phyloP scores from a whole-genome alignment of 495 filamentous ascomycete species.

The Entonaema liquescens region DNA sequence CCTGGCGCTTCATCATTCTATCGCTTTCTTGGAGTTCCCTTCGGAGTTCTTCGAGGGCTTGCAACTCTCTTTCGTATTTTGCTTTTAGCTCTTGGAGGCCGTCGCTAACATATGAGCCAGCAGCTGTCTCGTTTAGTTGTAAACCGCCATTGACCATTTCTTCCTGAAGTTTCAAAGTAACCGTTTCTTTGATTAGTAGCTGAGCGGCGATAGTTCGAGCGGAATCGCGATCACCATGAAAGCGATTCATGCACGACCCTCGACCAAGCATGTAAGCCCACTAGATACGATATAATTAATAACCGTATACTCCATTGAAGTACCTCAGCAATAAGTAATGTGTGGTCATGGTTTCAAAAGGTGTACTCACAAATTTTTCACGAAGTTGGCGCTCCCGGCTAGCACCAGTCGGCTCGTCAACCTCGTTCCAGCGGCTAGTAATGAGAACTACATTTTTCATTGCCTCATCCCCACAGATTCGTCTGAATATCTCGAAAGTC shows the following conservation, averaged over 20 bases:
- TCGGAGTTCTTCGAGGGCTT: not conserved
- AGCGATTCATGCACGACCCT: slow-evolving; percentile 3
- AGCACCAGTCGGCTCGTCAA: not conserved
- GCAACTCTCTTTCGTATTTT: slow-evolving; percentile 2
- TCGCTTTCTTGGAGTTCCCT: not conserved
- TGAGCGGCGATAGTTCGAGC: not conserved
- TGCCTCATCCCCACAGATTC: slow-evolving; percentile 51
- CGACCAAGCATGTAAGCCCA: slow-evolving; percentile 5
- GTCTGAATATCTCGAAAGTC: slow-evolving; percentile 54
- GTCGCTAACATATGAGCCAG: slow-evolving; percentile 9
- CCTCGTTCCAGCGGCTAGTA: slow-evolving; percentile 55
- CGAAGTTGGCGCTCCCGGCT: slow-evolving; percentile 39
- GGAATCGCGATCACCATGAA: not conserved
- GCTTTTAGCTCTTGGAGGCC: not conserved
- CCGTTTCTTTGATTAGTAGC: slow-evolving; percentile 4
- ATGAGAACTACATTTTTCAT: slow-evolving; percentile 52
- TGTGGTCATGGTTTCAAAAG: not conserved
- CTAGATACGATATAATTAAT: not conserved
- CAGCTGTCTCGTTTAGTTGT: slow-evolving; percentile 46
- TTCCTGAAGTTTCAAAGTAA: slow-evolving; percentile 48
- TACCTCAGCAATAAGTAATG: not conserved
- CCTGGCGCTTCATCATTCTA: slow-evolving; percentile 2
- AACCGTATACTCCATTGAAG: not conserved
- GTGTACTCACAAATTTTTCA: slow-evolving; percentile 41
- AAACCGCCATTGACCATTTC: slow-evolving; percentile 47